These are phyloP conservation scores for Hemerocallis citrina DNA, from an alignment of 106 monocot genomes.

Conservation along the genomic window DNA sequence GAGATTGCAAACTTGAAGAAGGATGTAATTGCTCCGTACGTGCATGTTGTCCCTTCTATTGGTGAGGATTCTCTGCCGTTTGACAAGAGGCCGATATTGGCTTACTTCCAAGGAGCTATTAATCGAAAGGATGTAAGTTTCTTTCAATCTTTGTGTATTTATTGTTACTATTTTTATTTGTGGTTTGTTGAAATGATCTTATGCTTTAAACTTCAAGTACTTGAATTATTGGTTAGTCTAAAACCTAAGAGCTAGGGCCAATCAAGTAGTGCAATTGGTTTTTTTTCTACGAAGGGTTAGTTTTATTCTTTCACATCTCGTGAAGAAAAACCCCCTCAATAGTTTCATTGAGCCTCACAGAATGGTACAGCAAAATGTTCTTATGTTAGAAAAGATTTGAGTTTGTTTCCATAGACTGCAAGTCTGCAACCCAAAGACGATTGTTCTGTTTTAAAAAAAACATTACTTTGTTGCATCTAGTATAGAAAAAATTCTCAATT, in stretches of 20 bases:
- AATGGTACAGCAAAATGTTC: too few species aligned
- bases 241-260: not conserved
- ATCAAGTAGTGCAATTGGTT: not conserved
- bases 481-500: too few species aligned
- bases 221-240: not conserved
- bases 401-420: too few species aligned
- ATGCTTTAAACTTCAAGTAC: not conserved
- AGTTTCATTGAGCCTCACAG: too few species aligned
- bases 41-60: constrained; percentile 35
- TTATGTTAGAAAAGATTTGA: too few species aligned
- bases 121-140: constrained; percentile 70
- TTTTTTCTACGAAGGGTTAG: not conserved
- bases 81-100: constrained; percentile 36
- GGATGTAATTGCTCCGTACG: constrained; percentile 62
- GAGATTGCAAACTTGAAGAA: constrained; percentile 67
- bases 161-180: not conserved
- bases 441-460: too few species aligned
- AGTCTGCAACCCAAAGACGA: too few species aligned
- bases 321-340: not conserved
- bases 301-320: not conserved
- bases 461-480: too few species aligned
- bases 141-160: not conserved
- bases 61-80: constrained; percentile 39
- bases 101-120: constrained; percentile 51
- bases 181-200: not conserved